Base-by-base conservation (phyloP, 2,329 filamentous ascomycete species). In the Lachnellula hyalina region DNA sequence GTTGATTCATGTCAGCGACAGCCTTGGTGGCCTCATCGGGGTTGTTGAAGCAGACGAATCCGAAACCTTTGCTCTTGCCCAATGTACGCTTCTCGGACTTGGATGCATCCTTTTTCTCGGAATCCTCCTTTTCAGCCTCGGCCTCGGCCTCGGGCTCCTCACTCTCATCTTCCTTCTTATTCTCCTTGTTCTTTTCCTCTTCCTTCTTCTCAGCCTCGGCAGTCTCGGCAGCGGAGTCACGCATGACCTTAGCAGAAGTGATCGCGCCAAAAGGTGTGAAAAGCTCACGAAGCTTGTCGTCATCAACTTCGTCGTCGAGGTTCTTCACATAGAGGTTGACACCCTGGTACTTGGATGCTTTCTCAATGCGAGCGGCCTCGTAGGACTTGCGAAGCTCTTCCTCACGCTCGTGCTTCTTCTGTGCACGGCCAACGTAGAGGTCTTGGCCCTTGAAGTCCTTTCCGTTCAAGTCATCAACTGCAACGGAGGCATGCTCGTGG, bases 271-370 rank as follows among this genome's bases (percentile, higher is more conserved):
- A 97, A 64, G 90, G 82, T 69, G 86, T 78, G 74, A 99, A 99
- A 73, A 97, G 87, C 68, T 92, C 86, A 68, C 94, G 91, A 60
- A 99, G 85, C 83, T 96, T 96, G 69, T 99, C 94, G 67, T 99
- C 94, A 70, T 99, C 94, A 64, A 99, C 85, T 58, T 97, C 94
- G 65, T 99, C 94, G 63, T 91, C 88, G 58, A 99, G 80, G 77
- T 99, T 99, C 86, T 99, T 99, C 78, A 99, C 94, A 80, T 99
- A 99, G 49, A 99, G 83, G 80, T 99, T 99, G 74, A 99, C 94
- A 65, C 94, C 94, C 78, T 96, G 91, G 78, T 99, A 99, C 81
- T 99, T 99, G 79, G 85, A 95, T 73, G 91, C 92, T 82, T 99
- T 99, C 83, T 99, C 94, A 68, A 95, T 82, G 68, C 94, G 93